phyloP scores from a whole-genome alignment of 768 basidiomycete species.

The Mycena galopus region DNA sequence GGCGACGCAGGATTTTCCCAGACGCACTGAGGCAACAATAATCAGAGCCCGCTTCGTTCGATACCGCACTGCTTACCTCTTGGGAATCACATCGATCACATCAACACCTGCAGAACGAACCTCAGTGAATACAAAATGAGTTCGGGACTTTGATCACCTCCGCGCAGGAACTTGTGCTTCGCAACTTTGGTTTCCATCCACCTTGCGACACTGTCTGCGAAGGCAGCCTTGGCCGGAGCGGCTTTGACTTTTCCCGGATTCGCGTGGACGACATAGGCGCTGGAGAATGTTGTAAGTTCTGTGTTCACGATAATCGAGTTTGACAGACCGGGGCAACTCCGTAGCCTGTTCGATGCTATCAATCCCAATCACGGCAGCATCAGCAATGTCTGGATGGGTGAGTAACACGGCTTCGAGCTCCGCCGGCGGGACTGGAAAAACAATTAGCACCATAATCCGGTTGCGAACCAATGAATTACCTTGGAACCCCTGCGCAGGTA shows the following conservation, averaged over 20 bases:
- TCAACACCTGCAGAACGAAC: conserved; percentile 59
- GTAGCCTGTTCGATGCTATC: conserved; percentile 76
- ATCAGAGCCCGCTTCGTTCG: neutral
- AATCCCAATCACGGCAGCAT: conserved; percentile 86
- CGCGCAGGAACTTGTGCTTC: conserved; percentile 19
- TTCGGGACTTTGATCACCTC: too few species aligned
- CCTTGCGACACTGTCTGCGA: neutral
- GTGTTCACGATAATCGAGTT: too few species aligned
- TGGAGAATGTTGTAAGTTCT: too few species aligned
- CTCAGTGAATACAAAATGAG: neutral
- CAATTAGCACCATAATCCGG: neutral
- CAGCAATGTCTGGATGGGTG: conserved; percentile 80
- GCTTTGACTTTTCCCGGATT: neutral
- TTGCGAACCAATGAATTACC: conserved; percentile 54
- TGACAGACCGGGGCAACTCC: conserved; percentile 20
- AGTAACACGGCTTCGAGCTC: conserved; percentile 85
- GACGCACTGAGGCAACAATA: conserved; percentile 39
- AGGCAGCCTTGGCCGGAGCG: neutral
- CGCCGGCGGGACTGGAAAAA: conserved; percentile 88
- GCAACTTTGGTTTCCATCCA: conserved; percentile 23
- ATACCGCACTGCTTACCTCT: conserved; percentile 52
- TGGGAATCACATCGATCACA: conserved; percentile 64
- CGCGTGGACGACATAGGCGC: conserved; percentile 22
- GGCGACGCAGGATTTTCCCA: conserved; percentile 73
- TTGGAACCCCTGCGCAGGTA: conserved; percentile 72